Percentiles rank a stretch among this genome's conserved stretches.
Evolutionary conservation across 2,329 filamentous ascomycete species (phyloP).

Genomic region (Plenodomus tracheiphilus): DNA sequence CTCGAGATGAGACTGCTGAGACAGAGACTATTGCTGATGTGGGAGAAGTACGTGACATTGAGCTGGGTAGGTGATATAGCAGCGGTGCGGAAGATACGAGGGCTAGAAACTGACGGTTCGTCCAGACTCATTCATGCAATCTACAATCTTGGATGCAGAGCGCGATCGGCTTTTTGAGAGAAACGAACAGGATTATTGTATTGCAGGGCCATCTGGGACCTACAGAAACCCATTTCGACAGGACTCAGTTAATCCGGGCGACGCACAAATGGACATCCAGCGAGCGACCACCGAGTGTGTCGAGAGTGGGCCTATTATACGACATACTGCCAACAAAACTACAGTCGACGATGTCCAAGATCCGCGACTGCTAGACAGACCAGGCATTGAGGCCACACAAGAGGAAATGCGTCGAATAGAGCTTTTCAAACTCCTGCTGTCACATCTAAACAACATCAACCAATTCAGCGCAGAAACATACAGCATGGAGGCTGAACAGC

Average conservation of each 20-base stretch:
- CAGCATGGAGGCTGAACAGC: constrained; percentile 7
- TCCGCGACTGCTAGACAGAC: not conserved
- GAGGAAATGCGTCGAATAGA: constrained; percentile 4
- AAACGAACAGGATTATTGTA: not conserved
- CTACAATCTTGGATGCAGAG: not conserved
- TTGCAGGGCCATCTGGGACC: constrained; percentile 15
- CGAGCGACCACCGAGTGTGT: not conserved
- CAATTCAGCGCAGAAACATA: constrained; percentile 4
- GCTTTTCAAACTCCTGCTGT: constrained; percentile 10
- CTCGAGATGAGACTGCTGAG: constrained; percentile 7
- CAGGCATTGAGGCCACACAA: not conserved
- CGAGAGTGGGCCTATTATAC: not conserved
- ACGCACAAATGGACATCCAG: constrained; percentile 1
- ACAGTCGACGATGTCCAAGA: not conserved
- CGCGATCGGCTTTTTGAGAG: not conserved
- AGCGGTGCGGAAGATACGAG: too few relatives aligned
- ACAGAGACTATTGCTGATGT: constrained; percentile 10
- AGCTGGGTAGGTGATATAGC: too few relatives aligned
- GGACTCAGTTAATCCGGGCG: constrained; percentile 12
- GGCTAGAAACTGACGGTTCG: not conserved
- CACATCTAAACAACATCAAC: constrained; percentile 7
- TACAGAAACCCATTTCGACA: constrained; percentile 6
- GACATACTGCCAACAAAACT: not conserved
- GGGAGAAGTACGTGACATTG: constrained; percentile 2
- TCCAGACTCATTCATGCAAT: not conserved